Conservation (phyloP, 768 basidiomycete genomes). For the Podaxis pistillaris region DNA sequence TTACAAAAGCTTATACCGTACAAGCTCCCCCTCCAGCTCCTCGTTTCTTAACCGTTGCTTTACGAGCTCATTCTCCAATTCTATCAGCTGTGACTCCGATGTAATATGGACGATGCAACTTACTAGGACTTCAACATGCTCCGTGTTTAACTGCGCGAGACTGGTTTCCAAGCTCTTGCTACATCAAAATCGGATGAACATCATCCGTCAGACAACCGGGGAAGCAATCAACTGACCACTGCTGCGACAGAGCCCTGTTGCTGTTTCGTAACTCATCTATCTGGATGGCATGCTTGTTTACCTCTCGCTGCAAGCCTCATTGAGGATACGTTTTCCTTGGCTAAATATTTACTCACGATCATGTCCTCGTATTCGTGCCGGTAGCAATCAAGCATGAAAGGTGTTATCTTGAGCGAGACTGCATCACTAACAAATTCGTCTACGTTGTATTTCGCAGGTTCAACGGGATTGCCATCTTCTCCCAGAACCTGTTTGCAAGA, state of each 20-base stretch:
- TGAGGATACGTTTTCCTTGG: not conserved
- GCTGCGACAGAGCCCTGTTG: conserved; percentile 72
- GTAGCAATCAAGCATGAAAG: conserved; percentile 93
- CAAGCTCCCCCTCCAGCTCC: conserved; percentile 91
- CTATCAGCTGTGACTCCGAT: not conserved
- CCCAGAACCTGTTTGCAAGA: conserved; percentile 24
- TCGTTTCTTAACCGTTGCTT: conserved; percentile 86
- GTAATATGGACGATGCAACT: conserved; percentile 19
- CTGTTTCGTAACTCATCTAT: conserved; percentile 79
- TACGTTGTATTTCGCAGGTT: conserved; percentile 51
- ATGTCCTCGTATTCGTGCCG: conserved; percentile 86
- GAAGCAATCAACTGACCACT: conserved; percentile 61
- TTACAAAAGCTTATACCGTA: conserved; percentile 90
- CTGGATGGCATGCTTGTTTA: conserved; percentile 81
- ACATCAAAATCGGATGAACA: conserved; percentile 15
- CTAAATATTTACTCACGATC: conserved; percentile 33
- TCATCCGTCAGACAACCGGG: not conserved
- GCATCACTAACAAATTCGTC: conserved; percentile 89
- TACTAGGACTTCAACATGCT: conserved; percentile 79
- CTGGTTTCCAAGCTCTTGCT: conserved; percentile 81
- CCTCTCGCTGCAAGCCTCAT: conserved; percentile 43
- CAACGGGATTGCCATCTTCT: conserved; percentile 25
- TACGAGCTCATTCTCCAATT: conserved; percentile 87
- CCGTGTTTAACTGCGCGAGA: conserved; percentile 75
- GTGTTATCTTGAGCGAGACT: conserved; percentile 81